These are phyloP conservation scores for Rhizopogon salebrosus DNA, from an alignment of 768 basidiomycete species.

Conservation along the genomic window DNA sequence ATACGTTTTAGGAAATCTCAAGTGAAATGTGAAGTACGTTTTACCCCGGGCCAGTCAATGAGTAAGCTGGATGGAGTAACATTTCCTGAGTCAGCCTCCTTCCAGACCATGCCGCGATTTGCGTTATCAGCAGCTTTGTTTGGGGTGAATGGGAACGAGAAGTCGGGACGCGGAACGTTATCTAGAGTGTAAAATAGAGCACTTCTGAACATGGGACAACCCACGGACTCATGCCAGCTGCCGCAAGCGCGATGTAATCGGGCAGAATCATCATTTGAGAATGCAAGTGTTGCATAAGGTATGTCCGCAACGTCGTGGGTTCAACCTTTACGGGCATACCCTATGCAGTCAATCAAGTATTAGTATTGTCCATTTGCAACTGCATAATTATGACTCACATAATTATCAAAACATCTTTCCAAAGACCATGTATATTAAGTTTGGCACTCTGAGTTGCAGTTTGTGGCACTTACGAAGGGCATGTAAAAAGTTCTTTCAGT, in stretches of 20 bases:
- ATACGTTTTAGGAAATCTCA: background rate
- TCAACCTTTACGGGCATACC: slow-evolving; percentile 53
- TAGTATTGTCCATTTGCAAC: background rate
- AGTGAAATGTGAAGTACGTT: slow-evolving; percentile 30
- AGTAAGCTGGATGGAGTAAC: slow-evolving; percentile 29
- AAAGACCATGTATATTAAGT: slow-evolving; percentile 7
- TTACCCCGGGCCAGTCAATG: slow-evolving; percentile 46
- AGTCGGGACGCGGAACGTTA: slow-evolving; percentile 40
- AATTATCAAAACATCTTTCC: slow-evolving; percentile 57
- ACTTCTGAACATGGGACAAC: slow-evolving; percentile 64
- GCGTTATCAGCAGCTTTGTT: slow-evolving; percentile 52
- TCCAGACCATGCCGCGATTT: slow-evolving; percentile 46
- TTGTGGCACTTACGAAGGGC: slow-evolving; percentile 45
- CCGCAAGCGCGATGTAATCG: slow-evolving; percentile 59
- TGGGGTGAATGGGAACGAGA: slow-evolving; percentile 59
- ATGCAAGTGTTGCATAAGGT: slow-evolving; percentile 65
- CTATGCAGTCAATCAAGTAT: slow-evolving; percentile 13
- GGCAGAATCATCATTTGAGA: slow-evolving; percentile 65
- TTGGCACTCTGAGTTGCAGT: slow-evolving; percentile 3
- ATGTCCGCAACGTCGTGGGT: slow-evolving; percentile 56
- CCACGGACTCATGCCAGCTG: slow-evolving; percentile 61
- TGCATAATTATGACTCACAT: slow-evolving; percentile 30
- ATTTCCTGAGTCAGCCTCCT: slow-evolving; percentile 30
- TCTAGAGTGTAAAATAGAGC: slow-evolving; percentile 48
- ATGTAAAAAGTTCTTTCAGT: slow-evolving; percentile 60